These are phyloP conservation scores for Mycena pura DNA, from an alignment of 768 basidiomycete species.

Conservation along the genomic window DNA sequence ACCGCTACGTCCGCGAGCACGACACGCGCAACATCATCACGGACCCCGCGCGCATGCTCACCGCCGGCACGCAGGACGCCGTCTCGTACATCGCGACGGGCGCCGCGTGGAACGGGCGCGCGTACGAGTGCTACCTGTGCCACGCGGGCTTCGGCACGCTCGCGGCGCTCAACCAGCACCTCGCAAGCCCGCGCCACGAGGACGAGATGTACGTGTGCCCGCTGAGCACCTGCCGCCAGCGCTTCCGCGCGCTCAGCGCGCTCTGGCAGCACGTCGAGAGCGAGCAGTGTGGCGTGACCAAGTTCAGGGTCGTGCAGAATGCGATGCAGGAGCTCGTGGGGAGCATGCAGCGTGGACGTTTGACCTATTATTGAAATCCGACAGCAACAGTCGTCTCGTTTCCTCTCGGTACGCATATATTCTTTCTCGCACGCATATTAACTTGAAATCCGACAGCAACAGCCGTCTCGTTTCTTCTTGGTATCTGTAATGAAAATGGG, in stretches of 20 bases:
- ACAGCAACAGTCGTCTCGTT: no score
- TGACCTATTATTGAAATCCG: no score
- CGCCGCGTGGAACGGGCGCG: slow-evolving; percentile 51
- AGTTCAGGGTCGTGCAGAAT: slow-evolving; percentile 49
- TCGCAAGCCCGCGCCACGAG: slow-evolving; percentile 66
- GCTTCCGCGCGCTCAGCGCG: slow-evolving; percentile 61
- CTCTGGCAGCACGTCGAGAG: slow-evolving; percentile 73
- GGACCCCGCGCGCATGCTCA: slow-evolving; percentile 58
- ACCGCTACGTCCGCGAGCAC: slow-evolving; percentile 46
- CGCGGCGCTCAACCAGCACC: slow-evolving; percentile 61
- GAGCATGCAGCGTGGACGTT: no score
- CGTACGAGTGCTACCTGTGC: slow-evolving; percentile 73
- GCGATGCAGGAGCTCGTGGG: slow-evolving; percentile 45
- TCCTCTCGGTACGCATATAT: no score
- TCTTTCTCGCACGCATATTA: no score
- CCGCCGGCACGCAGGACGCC: slow-evolving; percentile 32
- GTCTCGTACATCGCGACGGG: slow-evolving; percentile 38
- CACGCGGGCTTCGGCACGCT: slow-evolving; percentile 49
- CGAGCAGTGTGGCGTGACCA: slow-evolving; percentile 60
- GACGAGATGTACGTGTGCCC: slow-evolving; percentile 64
- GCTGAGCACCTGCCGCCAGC: slow-evolving; percentile 44
- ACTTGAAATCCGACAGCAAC: no score
- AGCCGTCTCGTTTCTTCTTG: no score
- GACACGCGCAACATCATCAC: slow-evolving; percentile 62
- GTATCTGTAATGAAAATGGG: no score